phyloP scores from a whole-genome alignment of 495 filamentous ascomycete species.

The Aspergillus baeticus region DNA sequence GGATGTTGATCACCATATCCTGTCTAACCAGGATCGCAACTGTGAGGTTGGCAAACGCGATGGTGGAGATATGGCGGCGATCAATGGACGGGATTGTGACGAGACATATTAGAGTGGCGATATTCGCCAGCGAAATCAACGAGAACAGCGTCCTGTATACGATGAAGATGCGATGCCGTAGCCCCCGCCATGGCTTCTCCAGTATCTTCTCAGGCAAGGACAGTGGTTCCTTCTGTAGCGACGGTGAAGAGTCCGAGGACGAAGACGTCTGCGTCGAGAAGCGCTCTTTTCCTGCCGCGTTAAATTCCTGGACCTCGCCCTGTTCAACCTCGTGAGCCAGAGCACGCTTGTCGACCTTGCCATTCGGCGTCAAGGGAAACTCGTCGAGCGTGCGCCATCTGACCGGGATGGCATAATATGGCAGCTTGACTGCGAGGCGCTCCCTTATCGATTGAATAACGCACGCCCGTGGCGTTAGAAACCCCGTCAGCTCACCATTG shows the following conservation, averaged over 20 bases:
- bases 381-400: constrained; percentile 2
- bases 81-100: constrained; percentile 7
- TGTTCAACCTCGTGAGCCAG: background rate
- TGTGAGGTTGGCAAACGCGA: constrained; percentile 35
- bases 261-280: background rate
- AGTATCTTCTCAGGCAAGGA: constrained; percentile 3
- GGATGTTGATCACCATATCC: constrained; percentile 58
- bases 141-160: constrained; percentile 18
- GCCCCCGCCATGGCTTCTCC: background rate
- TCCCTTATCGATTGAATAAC: background rate
- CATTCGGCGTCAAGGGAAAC: constrained; percentile 7
- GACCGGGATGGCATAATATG: constrained; percentile 8
- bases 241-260: background rate
- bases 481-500: background rate
- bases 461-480: background rate
- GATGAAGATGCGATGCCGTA: constrained; percentile 15
- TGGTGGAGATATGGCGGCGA: background rate
- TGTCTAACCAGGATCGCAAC: constrained; percentile 41
- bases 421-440: background rate
- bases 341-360: constrained; percentile 9
- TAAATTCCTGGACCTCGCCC: background rate
- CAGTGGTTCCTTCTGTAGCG: background rate
- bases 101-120: constrained; percentile 10
- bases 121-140: constrained; percentile 14
- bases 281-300: background rate